Percentiles rank a stretch among this genome's conserved stretches.
phyloP scores from a whole-genome alignment of 805 yeast genomes.

The Spathaspora passalidarum region DNA sequence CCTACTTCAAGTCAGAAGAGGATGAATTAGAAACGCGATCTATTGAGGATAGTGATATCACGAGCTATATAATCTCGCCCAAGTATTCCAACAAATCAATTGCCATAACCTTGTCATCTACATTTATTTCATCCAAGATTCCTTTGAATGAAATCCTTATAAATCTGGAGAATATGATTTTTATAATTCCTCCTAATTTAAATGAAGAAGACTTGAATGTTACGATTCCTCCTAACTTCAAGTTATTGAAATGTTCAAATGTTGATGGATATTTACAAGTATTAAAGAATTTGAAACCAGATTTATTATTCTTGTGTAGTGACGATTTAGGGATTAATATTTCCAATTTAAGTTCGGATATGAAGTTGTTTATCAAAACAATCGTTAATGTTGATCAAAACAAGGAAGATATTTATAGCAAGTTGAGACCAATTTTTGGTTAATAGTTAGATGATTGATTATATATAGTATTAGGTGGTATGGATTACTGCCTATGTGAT shows the following conservation, averaged over 20 bases:
- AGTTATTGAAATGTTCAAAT: conserved; percentile 37
- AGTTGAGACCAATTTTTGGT: conserved; percentile 11
- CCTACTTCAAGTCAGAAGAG: conserved; percentile 8
- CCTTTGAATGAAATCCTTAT: conserved; percentile 39
- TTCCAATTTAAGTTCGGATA: conserved; percentile 27
- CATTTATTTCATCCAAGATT: conserved; percentile 33
- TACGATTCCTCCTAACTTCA: conserved; percentile 25
- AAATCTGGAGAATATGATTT: conserved; percentile 35
- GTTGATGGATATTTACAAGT: conserved; percentile 39
- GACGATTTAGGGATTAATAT: conserved; percentile 38
- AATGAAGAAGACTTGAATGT: conserved; percentile 34
- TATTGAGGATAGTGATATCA: conserved; percentile 1
- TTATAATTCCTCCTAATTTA: conserved; percentile 43
- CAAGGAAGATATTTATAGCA: conserved; percentile 12
- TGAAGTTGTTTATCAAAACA: conserved; percentile 36
- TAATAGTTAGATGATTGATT: not conserved
- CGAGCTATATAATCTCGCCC: conserved; percentile 5
- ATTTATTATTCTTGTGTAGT: conserved; percentile 36
- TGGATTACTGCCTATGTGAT: not conserved
- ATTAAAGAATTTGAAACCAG: conserved; percentile 40
- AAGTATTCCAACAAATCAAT: conserved; percentile 30
- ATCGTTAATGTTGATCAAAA: conserved; percentile 24
- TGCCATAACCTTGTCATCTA: conserved; percentile 41
- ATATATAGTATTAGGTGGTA: not conserved
- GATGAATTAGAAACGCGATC: conserved; percentile 4